phyloP scores from a whole-genome alignment of 1,284 basidiomycete species.

The Porogramme epimiltina region DNA sequence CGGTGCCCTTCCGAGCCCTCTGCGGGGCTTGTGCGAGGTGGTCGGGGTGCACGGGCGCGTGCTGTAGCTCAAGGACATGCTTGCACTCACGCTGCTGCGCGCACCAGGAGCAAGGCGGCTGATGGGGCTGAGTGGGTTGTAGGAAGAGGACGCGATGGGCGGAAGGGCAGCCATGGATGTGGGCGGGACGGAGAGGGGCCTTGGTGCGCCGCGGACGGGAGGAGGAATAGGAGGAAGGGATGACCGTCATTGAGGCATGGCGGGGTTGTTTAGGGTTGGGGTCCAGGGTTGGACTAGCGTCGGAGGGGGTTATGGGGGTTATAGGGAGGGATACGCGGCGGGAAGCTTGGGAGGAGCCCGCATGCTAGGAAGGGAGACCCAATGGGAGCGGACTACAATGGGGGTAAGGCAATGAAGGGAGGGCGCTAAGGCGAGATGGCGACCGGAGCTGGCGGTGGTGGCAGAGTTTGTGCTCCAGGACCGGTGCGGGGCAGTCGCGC shows the following conservation, averaged over 20 bases:
- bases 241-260: neutral
- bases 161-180: slow-evolving; percentile 8
- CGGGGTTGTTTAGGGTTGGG: neutral
- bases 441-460: neutral
- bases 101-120: neutral
- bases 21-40: neutral
- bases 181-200: slow-evolving; percentile 2
- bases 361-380: slow-evolving; percentile 26
- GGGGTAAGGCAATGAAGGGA: slow-evolving; percentile 24
- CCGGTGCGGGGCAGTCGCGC: slow-evolving; percentile 22
- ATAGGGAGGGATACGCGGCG: slow-evolving; percentile 22
- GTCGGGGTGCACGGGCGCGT: neutral
- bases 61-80: too few relatives aligned
- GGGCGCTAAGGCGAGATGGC: slow-evolving; percentile 8
- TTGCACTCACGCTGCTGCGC: too few relatives aligned
- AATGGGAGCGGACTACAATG: slow-evolving; percentile 28
- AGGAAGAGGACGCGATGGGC: neutral
- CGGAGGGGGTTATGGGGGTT: slow-evolving; percentile 20
- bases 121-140: slow-evolving; percentile 8
- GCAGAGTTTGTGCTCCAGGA: slow-evolving; percentile 8
- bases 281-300: slow-evolving; percentile 7
- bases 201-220: neutral
- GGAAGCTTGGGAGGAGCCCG: neutral
- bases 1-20: slow-evolving; percentile 26
- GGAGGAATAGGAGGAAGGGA: neutral